Conservation (phyloP, 202 grass and related monocot species). For the Digitaria exilis region DNA sequence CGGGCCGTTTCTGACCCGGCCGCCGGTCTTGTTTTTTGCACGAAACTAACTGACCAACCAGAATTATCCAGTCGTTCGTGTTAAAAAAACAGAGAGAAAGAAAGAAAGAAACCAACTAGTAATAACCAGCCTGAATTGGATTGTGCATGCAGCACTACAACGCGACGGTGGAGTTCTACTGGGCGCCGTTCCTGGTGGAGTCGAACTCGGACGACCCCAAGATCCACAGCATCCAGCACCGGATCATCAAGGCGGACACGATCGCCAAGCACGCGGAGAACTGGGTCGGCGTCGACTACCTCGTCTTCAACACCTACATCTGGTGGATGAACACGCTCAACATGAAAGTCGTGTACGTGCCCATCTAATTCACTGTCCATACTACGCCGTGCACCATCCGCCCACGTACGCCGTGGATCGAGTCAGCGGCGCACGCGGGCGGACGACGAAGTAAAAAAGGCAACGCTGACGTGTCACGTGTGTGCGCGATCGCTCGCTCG, state of each 20-base stretch:
- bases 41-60: not conserved
- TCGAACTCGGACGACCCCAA: slow-evolving; percentile 90
- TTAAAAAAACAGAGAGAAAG: not conserved
- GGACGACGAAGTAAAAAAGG: not conserved
- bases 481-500: not conserved
- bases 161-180: slow-evolving; percentile 96
- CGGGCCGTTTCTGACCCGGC: slow-evolving; percentile 25
- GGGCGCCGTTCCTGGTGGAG: slow-evolving; percentile 90
- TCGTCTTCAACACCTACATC: slow-evolving; percentile 93
- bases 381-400: not conserved
- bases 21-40: not conserved
- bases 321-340: slow-evolving; percentile 91
- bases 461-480: no score
- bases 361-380: no score
- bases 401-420: not conserved
- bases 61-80: not conserved
- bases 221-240: slow-evolving; percentile 86
- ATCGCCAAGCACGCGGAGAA: slow-evolving; percentile 62
- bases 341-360: slow-evolving; percentile 74
- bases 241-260: slow-evolving; percentile 69
- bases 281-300: slow-evolving; percentile 80
- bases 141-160: slow-evolving; percentile 54
- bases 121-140: not conserved
- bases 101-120: not conserved
- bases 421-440: no score